A percentile compares a stretch with the other conserved stretches of the same genome.
Evolutionary conservation across 306 rosid species (phyloP).

Genomic region (Citrullus colocynthis): DNA sequence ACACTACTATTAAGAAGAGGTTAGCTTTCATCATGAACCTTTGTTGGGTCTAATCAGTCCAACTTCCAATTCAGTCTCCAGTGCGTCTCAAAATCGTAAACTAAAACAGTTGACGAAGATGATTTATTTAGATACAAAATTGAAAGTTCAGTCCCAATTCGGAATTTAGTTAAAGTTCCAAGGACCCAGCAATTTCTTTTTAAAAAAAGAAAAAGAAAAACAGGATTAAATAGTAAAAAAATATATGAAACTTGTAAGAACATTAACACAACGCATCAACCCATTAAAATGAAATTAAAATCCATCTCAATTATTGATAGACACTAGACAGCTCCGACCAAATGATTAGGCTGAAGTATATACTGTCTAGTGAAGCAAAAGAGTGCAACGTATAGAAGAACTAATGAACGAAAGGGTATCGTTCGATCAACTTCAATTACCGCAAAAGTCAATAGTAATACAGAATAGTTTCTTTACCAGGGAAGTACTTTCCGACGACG

Average conservation of each 20-base stretch:
- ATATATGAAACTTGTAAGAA: neutral
- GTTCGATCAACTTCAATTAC: neutral
- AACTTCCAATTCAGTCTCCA: neutral
- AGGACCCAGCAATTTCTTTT: neutral
- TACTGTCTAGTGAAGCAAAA: neutral
- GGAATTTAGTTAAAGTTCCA: neutral
- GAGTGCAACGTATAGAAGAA: neutral
- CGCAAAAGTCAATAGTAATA: neutral
- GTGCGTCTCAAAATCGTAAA: neutral
- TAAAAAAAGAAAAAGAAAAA: too few relatives aligned
- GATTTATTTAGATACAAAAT: neutral
- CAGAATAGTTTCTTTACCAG: slow-evolving; percentile 30
- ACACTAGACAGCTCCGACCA: too few relatives aligned
- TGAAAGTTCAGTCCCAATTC: neutral
- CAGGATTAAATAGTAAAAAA: too few relatives aligned
- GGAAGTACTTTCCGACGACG: slow-evolving; percentile 71
- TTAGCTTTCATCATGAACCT: neutral
- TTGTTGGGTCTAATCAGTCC: neutral
- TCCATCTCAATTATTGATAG: neutral
- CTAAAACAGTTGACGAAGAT: neutral
- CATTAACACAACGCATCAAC: neutral
- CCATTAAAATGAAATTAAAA: neutral
- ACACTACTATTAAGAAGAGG: neutral
- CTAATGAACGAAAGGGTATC: neutral
- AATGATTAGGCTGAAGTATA: neutral